These are phyloP conservation scores for Xylariaceae sp. DNA, from an alignment of 2,329 filamentous ascomycete genomes.

Conservation along the genomic window DNA sequence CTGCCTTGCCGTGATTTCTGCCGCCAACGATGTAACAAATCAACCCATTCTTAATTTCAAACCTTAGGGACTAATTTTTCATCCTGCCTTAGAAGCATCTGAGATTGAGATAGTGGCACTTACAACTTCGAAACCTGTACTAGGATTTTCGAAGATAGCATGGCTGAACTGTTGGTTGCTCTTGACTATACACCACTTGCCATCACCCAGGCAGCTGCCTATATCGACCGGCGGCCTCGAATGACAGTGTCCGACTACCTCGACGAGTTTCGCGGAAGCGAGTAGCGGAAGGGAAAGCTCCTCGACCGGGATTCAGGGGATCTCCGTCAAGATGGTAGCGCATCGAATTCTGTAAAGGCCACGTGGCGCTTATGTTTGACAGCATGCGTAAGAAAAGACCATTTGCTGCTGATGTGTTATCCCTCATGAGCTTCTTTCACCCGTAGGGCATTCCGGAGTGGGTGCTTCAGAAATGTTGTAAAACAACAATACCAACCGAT, in stretches of 20 bases:
- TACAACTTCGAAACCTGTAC: too few relatives aligned
- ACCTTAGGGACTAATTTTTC: too few relatives aligned
- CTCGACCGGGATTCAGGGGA: background rate
- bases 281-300: background rate
- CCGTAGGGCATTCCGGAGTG: background rate
- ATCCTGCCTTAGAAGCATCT: too few relatives aligned
- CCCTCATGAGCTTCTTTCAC: constrained; percentile 3
- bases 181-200: too few relatives aligned
- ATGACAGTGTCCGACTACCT: too few relatives aligned
- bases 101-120: too few relatives aligned
- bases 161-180: too few relatives aligned
- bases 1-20: constrained; percentile 54
- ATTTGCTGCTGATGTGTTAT: background rate
- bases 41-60: constrained; percentile 51
- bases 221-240: too few relatives aligned
- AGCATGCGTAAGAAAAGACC: background rate
- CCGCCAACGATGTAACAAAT: constrained; percentile 50
- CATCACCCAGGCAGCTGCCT: too few relatives aligned
- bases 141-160: too few relatives aligned
- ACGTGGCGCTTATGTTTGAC: background rate
- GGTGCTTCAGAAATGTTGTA: background rate
- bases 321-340: background rate
- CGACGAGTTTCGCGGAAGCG: background rate
- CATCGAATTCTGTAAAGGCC: background rate
- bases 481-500: background rate